Conservation (phyloP, 345 rosid species). For the Psidium guajava region DNA sequence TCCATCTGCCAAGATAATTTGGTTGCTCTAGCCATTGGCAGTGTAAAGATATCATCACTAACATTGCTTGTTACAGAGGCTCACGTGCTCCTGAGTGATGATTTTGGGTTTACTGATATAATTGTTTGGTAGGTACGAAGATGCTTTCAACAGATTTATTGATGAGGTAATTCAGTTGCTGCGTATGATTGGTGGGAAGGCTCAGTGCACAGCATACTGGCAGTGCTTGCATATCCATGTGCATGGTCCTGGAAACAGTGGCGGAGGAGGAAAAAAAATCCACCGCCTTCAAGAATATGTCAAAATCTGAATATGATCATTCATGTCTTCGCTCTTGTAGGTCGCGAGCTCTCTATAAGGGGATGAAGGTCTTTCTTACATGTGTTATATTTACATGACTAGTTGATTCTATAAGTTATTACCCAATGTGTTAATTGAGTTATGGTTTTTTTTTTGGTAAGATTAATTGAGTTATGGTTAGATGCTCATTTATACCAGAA, state of each 20-base stretch:
- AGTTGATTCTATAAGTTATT: neutral
- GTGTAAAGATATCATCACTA: neutral
- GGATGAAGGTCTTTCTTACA: conserved; percentile 70
- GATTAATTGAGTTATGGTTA: neutral
- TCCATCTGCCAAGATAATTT: neutral
- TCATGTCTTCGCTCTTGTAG: conserved; percentile 98
- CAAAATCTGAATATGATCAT: conserved; percentile 92
- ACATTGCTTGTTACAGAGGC: neutral
- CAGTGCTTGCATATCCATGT: conserved; percentile 87
- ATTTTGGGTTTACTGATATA: neutral
- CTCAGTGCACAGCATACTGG: conserved; percentile 84
- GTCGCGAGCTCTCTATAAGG: conserved; percentile 95
- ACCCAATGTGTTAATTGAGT: neutral
- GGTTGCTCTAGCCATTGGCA: neutral
- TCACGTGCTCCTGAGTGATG: neutral
- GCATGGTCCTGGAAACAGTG: conserved; percentile 99
- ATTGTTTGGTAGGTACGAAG: conserved; percentile 64
- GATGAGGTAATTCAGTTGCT: conserved; percentile 92
- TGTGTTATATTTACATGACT: neutral
- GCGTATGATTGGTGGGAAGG: conserved; percentile 99
- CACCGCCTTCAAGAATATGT: conserved; percentile 95
- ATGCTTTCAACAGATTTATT: conserved; percentile 92
- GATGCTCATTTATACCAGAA: neutral
- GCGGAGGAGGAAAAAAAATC: conserved; percentile 77
- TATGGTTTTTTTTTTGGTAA: too few species aligned